These are phyloP conservation scores for Punica granatum DNA, from an alignment of 345 rosid species.

Conservation along the genomic window DNA sequence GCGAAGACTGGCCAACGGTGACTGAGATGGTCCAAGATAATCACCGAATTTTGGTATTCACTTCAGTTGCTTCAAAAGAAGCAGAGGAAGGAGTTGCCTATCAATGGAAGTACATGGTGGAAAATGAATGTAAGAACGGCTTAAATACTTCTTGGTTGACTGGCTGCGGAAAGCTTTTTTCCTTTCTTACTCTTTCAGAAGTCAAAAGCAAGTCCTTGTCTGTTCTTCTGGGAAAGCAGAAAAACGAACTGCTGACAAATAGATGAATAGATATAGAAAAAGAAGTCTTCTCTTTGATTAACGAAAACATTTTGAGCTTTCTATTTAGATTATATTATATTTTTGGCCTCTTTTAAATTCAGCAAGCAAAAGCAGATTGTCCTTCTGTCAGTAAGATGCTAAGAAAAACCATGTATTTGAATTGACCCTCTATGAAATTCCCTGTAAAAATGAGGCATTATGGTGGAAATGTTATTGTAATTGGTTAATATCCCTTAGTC, in stretches of 20 bases:
- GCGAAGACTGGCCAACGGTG: constrained; percentile 96
- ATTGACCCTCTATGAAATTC: neutral
- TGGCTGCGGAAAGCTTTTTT: neutral
- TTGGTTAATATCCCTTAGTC: neutral
- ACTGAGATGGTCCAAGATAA: constrained; percentile 81
- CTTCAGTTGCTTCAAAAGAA: constrained; percentile 89
- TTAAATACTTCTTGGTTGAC: neutral
- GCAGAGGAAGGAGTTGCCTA: constrained; percentile 95
- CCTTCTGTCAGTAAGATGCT: neutral
- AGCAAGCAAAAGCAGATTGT: neutral
- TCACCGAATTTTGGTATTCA: constrained; percentile 78
- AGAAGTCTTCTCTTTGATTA: no score
- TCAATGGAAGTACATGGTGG: constrained; percentile 90
- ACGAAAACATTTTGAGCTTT: no score
- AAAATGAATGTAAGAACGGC: constrained; percentile 62
- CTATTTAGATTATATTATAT: no score
- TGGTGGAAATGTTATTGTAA: neutral
- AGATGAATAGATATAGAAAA: no score
- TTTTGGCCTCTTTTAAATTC: neutral
- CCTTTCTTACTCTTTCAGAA: no score
- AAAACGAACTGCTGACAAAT: no score
- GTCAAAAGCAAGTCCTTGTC: no score
- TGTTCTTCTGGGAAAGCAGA: no score
- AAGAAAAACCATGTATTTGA: no score
- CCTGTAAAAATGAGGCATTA: neutral